Conservation (phyloP, 495 filamentous ascomycete genomes). For the Tuber melanosporum region DNA sequence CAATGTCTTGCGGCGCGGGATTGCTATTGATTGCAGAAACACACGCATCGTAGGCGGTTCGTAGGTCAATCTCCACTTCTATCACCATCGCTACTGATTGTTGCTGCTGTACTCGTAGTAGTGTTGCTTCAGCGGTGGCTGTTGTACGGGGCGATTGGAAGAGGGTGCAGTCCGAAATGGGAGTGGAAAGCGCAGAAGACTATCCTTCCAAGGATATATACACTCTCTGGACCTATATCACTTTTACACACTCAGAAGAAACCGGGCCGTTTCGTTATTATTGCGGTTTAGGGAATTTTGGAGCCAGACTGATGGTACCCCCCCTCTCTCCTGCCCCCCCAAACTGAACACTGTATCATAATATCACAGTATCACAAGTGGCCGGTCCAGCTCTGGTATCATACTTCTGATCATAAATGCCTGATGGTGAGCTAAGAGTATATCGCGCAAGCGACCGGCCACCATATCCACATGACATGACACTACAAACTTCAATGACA, state of each 20-base stretch:
- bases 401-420: neutral
- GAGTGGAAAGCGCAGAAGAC: neutral
- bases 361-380: neutral
- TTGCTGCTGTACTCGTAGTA: neutral
- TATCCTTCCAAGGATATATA: neutral
- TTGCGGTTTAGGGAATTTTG: neutral
- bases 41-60: neutral
- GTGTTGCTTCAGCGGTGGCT: neutral
- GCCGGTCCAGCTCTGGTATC: neutral
- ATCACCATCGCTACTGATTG: neutral
- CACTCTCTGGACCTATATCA: neutral
- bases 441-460: neutral
- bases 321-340: neutral
- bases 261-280: neutral
- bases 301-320: neutral
- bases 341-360: neutral
- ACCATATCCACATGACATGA: neutral
- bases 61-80: neutral
- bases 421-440: neutral
- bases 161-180: neutral
- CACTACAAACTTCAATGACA: neutral
- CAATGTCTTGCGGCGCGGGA: neutral
- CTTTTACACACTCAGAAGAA: neutral
- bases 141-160: neutral
- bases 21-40: neutral